phyloP scores from a whole-genome alignment of 108 stramenopile genomes.

The Asterionellopsis glacialis region DNA sequence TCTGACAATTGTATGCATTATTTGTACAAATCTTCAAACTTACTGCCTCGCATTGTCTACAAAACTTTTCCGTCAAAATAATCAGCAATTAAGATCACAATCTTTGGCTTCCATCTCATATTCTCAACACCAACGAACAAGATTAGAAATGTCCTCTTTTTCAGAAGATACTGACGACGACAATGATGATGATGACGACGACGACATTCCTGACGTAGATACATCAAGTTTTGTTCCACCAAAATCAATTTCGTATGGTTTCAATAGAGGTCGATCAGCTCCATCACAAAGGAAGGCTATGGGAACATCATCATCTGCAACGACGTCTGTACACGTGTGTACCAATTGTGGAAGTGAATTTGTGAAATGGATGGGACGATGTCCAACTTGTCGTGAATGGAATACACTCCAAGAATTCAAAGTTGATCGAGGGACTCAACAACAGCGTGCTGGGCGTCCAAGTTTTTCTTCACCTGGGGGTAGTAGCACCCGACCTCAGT shows the following conservation, averaged over 20 bases:
- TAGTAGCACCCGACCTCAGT: slow-evolving; percentile 15
- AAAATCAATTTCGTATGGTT: slow-evolving; percentile 23
- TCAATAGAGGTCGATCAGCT: slow-evolving; percentile 31
- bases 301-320: slow-evolving; percentile 36
- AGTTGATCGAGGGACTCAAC: slow-evolving; percentile 18
- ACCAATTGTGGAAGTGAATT: slow-evolving; percentile 85
- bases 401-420: slow-evolving; percentile 81
- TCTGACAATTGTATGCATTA: too few species aligned
- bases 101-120: too few species aligned
- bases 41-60: too few species aligned
- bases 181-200: slow-evolving; percentile 57
- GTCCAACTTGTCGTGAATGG: slow-evolving; percentile 89
- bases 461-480: not conserved
- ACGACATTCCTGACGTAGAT: slow-evolving; percentile 58
- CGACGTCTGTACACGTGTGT: slow-evolving; percentile 53
- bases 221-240: slow-evolving; percentile 44
- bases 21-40: too few species aligned
- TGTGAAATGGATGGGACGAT: slow-evolving; percentile 90
- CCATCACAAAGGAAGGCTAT: slow-evolving; percentile 50
- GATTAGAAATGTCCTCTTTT: too few species aligned
- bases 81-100: too few species aligned
- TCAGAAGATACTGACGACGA: slow-evolving; percentile 35
- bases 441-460: not conserved
- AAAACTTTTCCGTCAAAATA: too few species aligned
- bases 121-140: too few species aligned